Percentiles rank a stretch among this genome's conserved stretches.
These are phyloP conservation scores for Picea glauca DNA, from an alignment of 75 land plant genomes.

Conservation along the genomic window DNA sequence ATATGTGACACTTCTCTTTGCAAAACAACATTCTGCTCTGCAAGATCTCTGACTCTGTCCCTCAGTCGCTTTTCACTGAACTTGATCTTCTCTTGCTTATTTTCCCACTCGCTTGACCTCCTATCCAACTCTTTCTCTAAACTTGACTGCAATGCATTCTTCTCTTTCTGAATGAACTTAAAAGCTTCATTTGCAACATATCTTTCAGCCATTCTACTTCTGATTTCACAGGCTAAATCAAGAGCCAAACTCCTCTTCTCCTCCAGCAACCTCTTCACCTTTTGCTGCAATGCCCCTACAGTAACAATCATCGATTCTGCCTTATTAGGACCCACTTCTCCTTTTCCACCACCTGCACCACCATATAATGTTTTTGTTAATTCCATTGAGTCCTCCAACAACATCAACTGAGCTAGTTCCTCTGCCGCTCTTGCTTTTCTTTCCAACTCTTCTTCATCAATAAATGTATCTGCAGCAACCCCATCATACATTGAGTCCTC, in stretches of 20 bases:
- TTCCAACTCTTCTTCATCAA: conserved; percentile 17
- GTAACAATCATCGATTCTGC: conserved; percentile 13
- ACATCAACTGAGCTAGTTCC: conserved; percentile 25
- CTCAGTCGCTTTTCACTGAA: conserved; percentile 67
- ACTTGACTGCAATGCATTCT: conserved; percentile 42
- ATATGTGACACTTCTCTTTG: conserved; percentile 73
- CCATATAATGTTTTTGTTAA: conserved; percentile 9
- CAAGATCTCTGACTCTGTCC: conserved; percentile 70
- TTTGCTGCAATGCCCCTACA: conserved; percentile 34
- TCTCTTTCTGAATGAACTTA: conserved; percentile 63
- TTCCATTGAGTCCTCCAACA: conserved; percentile 22
- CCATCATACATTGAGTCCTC: neutral
- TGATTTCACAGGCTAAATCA: conserved; percentile 51
- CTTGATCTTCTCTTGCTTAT: conserved; percentile 49
- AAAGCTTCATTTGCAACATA: conserved; percentile 45
- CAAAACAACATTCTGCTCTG: conserved; percentile 81
- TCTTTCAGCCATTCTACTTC: conserved; percentile 50
- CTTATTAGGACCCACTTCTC: too few relatives aligned
- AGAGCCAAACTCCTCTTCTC: conserved; percentile 54
- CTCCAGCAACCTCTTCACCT: conserved; percentile 32
- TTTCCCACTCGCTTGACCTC: conserved; percentile 64
- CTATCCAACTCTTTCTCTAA: conserved; percentile 74
- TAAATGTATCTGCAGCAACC: too few relatives aligned
- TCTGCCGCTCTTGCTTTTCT: conserved; percentile 38
- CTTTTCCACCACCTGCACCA: neutral